phyloP scores from a whole-genome alignment of 2,329 filamentous ascomycete species.

The Pseudogymnoascus sp. region DNA sequence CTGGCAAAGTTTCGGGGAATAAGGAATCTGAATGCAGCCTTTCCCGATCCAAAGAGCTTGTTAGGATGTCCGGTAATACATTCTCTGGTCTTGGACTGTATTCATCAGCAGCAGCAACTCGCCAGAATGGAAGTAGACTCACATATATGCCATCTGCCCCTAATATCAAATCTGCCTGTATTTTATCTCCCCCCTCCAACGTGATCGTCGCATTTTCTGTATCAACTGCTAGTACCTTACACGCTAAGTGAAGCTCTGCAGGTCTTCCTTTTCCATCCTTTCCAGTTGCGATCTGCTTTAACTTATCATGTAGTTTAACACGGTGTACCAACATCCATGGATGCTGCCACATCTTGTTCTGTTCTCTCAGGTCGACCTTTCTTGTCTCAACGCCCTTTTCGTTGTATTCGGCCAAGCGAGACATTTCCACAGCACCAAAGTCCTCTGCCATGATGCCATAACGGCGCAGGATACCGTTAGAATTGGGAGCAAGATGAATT shows the following conservation, averaged over 20 bases:
- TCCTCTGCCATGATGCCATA: constrained; percentile 34
- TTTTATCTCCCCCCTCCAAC: constrained; percentile 35
- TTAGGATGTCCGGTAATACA: constrained; percentile 6
- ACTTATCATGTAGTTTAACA: constrained; percentile 40
- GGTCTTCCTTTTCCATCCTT: constrained; percentile 28
- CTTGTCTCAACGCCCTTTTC: constrained; percentile 18
- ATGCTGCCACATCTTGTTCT: constrained; percentile 40
- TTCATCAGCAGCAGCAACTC: constrained; percentile 13
- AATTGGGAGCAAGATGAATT: constrained; percentile 54
- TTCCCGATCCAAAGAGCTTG: constrained; percentile 14
- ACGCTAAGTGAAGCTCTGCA: constrained; percentile 33
- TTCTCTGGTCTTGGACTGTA: constrained; percentile 12
- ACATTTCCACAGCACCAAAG: constrained; percentile 28
- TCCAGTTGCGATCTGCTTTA: constrained; percentile 39
- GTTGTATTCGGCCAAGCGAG: constrained; percentile 31
- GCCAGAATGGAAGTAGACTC: constrained; percentile 27
- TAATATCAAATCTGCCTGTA: constrained; percentile 41
- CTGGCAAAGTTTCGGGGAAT: constrained; percentile 19
- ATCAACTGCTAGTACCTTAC: constrained; percentile 37
- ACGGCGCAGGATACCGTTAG: constrained; percentile 44
- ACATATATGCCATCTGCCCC: constrained; percentile 47
- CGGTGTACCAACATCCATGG: constrained; percentile 46
- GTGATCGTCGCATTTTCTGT: constrained; percentile 32
- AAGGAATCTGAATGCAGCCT: constrained; percentile 19
- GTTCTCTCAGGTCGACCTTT: constrained; percentile 27